These are phyloP conservation scores for Ophiocordyceps unilateralis DNA, from an alignment of 2,329 filamentous ascomycete genomes.

Conservation along the genomic window DNA sequence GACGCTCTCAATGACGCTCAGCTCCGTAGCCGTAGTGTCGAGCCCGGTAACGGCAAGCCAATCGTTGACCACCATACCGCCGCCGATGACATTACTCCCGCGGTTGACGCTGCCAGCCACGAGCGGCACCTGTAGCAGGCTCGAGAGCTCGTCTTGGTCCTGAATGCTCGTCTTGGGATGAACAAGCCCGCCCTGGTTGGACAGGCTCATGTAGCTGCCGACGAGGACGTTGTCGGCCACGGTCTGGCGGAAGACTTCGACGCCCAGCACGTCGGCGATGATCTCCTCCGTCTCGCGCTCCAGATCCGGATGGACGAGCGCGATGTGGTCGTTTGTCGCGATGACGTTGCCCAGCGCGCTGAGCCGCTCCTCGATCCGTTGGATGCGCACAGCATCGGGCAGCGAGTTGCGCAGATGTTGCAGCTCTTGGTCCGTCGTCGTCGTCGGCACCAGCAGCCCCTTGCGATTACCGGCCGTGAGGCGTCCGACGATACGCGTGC, in stretches of 20 bases:
- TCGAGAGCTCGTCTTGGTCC: constrained; percentile 93
- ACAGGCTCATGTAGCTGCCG: constrained; percentile 89
- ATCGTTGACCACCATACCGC: constrained; percentile 47
- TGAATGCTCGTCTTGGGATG: constrained; percentile 95
- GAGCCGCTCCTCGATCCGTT: constrained; percentile 92
- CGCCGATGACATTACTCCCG: constrained; percentile 86
- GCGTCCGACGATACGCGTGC: constrained; percentile 87
- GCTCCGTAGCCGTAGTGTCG: constrained; percentile 91
- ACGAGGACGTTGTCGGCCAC: constrained; percentile 95
- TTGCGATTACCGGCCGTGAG: constrained; percentile 94
- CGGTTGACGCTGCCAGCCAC: constrained; percentile 91
- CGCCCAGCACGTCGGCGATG: constrained; percentile 80
- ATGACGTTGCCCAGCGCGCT: constrained; percentile 96
- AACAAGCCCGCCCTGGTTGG: constrained; percentile 90
- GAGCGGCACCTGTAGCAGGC: constrained; percentile 83
- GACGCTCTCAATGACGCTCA: constrained; percentile 90
- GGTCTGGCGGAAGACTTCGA: constrained; percentile 85
- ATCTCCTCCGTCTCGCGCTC: constrained; percentile 98
- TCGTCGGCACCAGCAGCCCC: constrained; percentile 88
- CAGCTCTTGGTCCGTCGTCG: constrained; percentile 93
- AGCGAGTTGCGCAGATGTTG: constrained; percentile 93
- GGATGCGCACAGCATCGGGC: constrained; percentile 81
- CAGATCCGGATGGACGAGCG: constrained; percentile 86
- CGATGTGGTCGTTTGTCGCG: constrained; percentile 90
- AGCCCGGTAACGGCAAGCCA: constrained; percentile 90